These are phyloP conservation scores for Aspergillus calidoustus DNA, from an alignment of 2,329 filamentous ascomycete genomes.

Conservation along the genomic window DNA sequence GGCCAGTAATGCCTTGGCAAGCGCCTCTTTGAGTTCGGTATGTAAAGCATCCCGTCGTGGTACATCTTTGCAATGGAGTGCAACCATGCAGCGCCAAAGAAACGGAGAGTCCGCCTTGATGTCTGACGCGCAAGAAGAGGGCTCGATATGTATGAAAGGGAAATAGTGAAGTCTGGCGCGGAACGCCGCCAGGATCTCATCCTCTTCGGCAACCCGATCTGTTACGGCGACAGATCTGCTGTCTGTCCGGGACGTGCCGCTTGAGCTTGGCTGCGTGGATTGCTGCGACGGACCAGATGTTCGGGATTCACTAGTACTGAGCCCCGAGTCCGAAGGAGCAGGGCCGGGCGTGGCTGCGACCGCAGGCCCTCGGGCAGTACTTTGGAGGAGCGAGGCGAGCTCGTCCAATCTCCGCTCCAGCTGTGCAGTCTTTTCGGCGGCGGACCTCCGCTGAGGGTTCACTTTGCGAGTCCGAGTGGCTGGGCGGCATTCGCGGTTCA, in stretches of 20 bases:
- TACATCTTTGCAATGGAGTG: constrained; percentile 11
- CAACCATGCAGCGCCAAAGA: constrained; percentile 16
- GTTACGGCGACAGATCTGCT: background rate
- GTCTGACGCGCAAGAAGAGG: background rate
- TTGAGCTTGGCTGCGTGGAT: background rate
- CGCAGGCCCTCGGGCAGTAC: background rate
- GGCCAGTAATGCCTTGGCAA: constrained; percentile 12
- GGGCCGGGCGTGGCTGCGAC: background rate
- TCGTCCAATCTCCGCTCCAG: constrained; percentile 28
- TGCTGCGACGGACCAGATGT: background rate
- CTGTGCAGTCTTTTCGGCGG: constrained; percentile 16
- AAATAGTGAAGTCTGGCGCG: constrained; percentile 11
- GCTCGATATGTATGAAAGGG: constrained; percentile 17
- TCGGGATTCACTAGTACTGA: background rate
- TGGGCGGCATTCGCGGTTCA: constrained; percentile 45
- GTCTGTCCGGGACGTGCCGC: background rate
- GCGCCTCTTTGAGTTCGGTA: constrained; percentile 6
- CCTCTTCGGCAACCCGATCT: background rate
- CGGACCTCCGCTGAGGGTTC: background rate
- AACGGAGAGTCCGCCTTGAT: constrained; percentile 15
- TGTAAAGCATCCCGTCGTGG: background rate
- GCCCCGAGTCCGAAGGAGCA: background rate
- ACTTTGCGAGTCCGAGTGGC: constrained; percentile 35
- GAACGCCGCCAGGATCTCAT: constrained; percentile 12
- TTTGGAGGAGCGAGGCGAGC: constrained; percentile 25